Conservation (phyloP, 2,329 filamentous ascomycete species). For the Penicillium sp. region DNA sequence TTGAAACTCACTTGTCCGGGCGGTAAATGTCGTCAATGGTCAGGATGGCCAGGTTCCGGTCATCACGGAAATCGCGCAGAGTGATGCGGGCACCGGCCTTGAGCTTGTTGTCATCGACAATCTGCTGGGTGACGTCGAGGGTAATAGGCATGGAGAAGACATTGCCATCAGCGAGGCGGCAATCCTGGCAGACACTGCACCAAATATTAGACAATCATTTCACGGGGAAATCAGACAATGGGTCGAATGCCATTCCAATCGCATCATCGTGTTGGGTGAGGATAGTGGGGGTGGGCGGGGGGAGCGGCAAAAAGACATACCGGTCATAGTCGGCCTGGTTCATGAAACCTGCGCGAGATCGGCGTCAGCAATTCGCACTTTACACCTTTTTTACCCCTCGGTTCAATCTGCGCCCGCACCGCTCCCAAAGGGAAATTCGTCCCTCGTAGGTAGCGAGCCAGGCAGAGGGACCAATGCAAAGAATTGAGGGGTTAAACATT, state of each 20-base stretch:
- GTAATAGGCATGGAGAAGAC: constrained; percentile 98
- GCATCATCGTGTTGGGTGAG: not conserved
- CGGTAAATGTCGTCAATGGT: constrained; percentile 94
- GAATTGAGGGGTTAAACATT: constrained; percentile 2
- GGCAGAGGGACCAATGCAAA: not conserved
- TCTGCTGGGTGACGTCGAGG: constrained; percentile 77
- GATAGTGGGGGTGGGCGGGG: not conserved
- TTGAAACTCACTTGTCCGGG: constrained; percentile 80
- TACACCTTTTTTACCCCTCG: constrained; percentile 7
- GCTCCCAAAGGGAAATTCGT: not conserved
- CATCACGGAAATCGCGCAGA: constrained; percentile 93
- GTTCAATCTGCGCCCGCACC: constrained; percentile 14
- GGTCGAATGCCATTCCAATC: constrained; percentile 13
- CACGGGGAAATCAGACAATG: not conserved
- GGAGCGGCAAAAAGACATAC: constrained; percentile 54
- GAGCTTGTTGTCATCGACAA: constrained; percentile 73
- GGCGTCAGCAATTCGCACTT: constrained; percentile 21
- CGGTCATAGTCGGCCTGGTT: constrained; percentile 95
- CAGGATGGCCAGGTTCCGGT: constrained; percentile 92
- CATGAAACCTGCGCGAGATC: constrained; percentile 78
- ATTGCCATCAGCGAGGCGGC: constrained; percentile 82
- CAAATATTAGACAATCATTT: constrained; percentile 17
- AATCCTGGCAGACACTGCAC: constrained; percentile 79
- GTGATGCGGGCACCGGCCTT: constrained; percentile 81
- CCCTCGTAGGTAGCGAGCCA: not conserved